Evolutionary conservation across 1,139 yeast genomes (phyloP).

Genomic region (Scheffersomyces segobiensis): DNA sequence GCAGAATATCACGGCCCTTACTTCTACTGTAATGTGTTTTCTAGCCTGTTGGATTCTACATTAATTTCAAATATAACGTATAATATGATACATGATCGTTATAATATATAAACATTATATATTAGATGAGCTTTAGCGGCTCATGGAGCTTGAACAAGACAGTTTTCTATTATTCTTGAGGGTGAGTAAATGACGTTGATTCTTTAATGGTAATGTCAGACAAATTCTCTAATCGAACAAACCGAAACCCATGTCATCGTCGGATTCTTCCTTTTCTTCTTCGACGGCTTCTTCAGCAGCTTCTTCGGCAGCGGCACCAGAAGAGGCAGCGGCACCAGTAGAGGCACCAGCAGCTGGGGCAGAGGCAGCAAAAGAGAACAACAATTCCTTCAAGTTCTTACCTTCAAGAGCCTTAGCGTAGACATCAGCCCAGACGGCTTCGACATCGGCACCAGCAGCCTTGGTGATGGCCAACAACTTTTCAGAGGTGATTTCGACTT

Average conservation of each 20-base stretch:
- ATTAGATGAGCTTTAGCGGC: not conserved
- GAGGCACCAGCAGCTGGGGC: slow-evolving; percentile 69
- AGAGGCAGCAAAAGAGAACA: slow-evolving; percentile 70
- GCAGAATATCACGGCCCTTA: not conserved
- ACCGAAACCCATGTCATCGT: slow-evolving; percentile 84
- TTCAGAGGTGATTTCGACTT: slow-evolving; percentile 74
- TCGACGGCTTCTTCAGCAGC: slow-evolving; percentile 57
- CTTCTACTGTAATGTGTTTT: not conserved
- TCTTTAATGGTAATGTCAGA: not conserved
- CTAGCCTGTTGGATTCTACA: not conserved
- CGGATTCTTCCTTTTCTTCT: slow-evolving; percentile 56
- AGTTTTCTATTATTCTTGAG: not conserved
- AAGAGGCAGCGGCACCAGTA: slow-evolving; percentile 58
- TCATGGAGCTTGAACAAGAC: not conserved
- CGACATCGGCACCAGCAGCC: slow-evolving; percentile 50
- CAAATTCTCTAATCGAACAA: slow-evolving; percentile 62
- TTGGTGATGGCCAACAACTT: slow-evolving; percentile 67
- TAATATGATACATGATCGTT: slow-evolving; percentile 1
- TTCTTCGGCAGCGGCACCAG: slow-evolving; percentile 56
- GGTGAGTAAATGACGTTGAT: not conserved
- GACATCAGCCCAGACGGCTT: slow-evolving; percentile 75
- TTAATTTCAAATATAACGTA: not conserved
- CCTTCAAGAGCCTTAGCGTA: slow-evolving; percentile 80
- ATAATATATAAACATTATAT: slow-evolving; percentile 1
- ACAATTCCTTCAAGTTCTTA: slow-evolving; percentile 73